Evolutionary conservation across 139 green algal species (phyloP), one percentile per base, ranked within the genome.

Genomic region (Dunaliella sp.): DNA sequence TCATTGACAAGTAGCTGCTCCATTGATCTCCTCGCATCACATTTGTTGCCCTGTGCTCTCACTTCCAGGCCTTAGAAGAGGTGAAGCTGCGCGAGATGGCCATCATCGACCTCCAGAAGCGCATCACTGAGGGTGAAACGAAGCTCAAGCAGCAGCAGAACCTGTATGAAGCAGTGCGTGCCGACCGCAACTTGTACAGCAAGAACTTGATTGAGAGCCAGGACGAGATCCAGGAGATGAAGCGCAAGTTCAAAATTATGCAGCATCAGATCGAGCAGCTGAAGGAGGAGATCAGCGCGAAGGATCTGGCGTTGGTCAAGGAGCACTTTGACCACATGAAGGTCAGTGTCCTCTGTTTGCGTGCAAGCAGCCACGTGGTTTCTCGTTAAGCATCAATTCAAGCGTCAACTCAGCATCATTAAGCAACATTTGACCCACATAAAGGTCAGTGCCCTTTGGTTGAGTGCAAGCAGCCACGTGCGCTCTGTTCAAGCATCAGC

Each of bases 241-340:
- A 97, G 91, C 91, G 95, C 84, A 97, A 97, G 87, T 97, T 98
- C 85, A 96, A 96, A 89, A 96, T 97, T 88, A 94, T 96, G 93
- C 93, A 92, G 59, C 95, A 97, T 85, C 95, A 97, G 90, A 96
- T 96, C 12, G 95, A 98, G 84, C 94, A 97, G 94, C 91, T 98
- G 37, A 97, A 98, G 92, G 93, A 96, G 84, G 95, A 98, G 90
- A 97, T 98, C 80, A 92, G 83, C 21, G 90, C 89, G 30, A 96
- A 97, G 91, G 96, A 98, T 85, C 86, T 94, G 81, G 90, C 92
- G 16, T 90, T 98, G 58, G 91, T 97, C 36, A 96, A 96, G 86
- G 96, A 98, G 86, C 95, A 98, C 90, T 97, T 98, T 89, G 95
- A 98, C 86, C 93, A 98, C 90, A 94, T 95, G 87, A 98, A 97